phyloP scores from a whole-genome alignment of 2,329 filamentous ascomycete genomes.

The Berkeleyomyces basicola region DNA sequence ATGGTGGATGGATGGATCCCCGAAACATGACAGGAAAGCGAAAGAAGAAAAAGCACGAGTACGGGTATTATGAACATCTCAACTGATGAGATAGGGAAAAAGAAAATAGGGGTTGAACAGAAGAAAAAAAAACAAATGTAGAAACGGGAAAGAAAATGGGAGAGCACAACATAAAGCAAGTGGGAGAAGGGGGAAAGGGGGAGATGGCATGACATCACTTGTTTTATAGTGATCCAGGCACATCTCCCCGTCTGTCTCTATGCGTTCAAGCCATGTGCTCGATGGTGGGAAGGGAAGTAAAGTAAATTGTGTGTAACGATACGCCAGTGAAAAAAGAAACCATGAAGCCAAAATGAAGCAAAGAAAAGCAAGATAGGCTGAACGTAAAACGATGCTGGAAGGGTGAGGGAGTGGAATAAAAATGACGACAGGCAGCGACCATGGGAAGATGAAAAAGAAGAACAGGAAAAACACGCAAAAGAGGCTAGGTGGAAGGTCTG shows the following conservation, averaged over 20 bases:
- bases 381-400: background rate
- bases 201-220: too few relatives aligned
- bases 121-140: background rate
- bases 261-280: background rate
- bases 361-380: background rate
- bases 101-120: background rate
- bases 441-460: background rate
- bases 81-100: background rate
- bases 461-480: background rate
- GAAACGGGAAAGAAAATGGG: background rate
- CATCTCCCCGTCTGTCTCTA: background rate
- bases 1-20: background rate
- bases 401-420: background rate
- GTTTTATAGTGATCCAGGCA: too few relatives aligned
- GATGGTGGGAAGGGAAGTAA: background rate
- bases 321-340: constrained; percentile 10
- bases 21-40: background rate
- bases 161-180: background rate
- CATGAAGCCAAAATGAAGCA: constrained; percentile 9
- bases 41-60: background rate
- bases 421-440: background rate
- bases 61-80: background rate
- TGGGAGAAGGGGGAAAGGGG: background rate
- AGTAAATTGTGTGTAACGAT: background rate
- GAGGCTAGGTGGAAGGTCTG: background rate